Base-by-base conservation (phyloP, 345 rosid genomes). In the Iberis pinnata region DNA sequence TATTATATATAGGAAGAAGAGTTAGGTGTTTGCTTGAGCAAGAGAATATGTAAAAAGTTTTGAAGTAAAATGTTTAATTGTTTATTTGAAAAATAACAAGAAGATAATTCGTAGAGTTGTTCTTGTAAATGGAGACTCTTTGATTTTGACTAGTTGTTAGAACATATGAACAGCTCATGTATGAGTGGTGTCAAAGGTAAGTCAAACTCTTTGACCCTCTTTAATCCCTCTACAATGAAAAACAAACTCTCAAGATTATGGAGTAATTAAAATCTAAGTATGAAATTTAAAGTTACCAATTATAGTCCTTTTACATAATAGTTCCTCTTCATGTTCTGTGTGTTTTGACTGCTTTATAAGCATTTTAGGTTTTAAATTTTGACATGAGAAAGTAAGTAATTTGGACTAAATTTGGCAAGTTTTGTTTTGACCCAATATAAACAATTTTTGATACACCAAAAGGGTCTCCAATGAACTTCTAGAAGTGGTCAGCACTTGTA, bases 131-230 rank as follows among this genome's bases (percentile, higher is more conserved):
- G n/a, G 37, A 32, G 47, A 40, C 45, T 17, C 44, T 33, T n/a
- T 64, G 73, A 58, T 33, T 14, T 40, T 33, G 56, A 46, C 63
- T 51, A 69, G 86, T 68, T 71, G 90, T 79, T 79, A 73, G 81
- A 78, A 70, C 78, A 70, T 54, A 58, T 43, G 84, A 84, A 79
- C 84, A 60, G 75, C 78, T 71, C 63, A 68, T 58, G 60, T 20
- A 67, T 67, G 92, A 80, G 97, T 84, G 76, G 43, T 80, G 76
- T 80, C 79, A 70, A 87, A 87, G 96, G 68, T 75, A 80, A 76
- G 78, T 60, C 74, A 69, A 64, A 59, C 49, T 49, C 65, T 62
- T 67, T 68, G 81, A 78, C 76, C 73, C 41, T 65, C 75, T 73
- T 40, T 13, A 26, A 17, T 42, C 20, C 16, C 40, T 42, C 44